Percentiles rank a stretch among this genome's conserved stretches.
phyloP scores from a whole-genome alignment of 1,284 basidiomycete species.

The Kwoniella shivajii region DNA sequence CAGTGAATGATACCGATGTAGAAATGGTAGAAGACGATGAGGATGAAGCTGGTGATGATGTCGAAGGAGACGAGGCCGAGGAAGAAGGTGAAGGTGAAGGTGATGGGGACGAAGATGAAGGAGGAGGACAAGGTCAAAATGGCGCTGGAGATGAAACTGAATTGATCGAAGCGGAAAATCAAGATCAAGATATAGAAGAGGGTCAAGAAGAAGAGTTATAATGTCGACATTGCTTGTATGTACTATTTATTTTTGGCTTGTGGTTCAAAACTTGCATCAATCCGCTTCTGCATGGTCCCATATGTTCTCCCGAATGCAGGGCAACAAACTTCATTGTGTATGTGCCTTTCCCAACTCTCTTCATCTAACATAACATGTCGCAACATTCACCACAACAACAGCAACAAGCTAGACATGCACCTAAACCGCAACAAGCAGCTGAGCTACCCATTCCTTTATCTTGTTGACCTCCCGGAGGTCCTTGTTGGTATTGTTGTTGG shows the following conservation, averaged over 20 bases:
- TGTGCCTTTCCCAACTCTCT: no score
- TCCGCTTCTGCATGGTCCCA: background rate
- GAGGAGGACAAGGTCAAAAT: background rate
- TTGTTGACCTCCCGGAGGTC: conserved; percentile 6
- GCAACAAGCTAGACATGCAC: conserved; percentile 16
- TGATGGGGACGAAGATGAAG: background rate
- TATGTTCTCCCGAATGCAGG: conserved; percentile 1
- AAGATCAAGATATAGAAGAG: background rate
- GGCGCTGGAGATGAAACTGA: conserved; percentile 17
- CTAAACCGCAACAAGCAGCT: conserved; percentile 17
- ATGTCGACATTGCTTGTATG: no score
- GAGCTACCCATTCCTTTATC: conserved; percentile 13
- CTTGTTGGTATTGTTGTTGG: background rate
- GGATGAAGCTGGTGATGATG: conserved; percentile 7
- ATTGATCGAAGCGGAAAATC: conserved; percentile 7
- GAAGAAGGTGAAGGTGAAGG: conserved; percentile 4
- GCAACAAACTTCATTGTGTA: conserved; percentile 12
- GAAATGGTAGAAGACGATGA: conserved; percentile 7
- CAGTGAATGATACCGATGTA: conserved; percentile 16
- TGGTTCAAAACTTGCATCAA: background rate
- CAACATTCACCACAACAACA: conserved; percentile 17
- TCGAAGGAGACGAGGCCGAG: conserved; percentile 3
- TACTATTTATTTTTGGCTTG: no score
- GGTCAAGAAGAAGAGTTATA: background rate
- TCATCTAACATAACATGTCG: conserved; percentile 5